Conservation (phyloP, 441 rosid genomes). For the Arabidopsis lyrata region DNA sequence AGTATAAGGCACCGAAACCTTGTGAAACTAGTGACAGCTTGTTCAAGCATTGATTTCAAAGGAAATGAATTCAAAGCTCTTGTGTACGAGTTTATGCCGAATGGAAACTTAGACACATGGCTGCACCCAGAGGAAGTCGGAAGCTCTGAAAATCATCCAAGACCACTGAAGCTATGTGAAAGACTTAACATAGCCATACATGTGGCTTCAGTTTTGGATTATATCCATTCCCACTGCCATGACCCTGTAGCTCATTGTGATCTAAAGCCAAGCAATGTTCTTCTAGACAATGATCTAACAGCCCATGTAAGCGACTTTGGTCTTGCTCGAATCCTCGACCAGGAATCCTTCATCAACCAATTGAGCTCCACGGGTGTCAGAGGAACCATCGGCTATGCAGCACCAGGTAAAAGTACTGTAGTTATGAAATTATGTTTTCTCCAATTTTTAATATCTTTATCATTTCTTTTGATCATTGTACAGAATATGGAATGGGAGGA, state of each 20-base stretch:
- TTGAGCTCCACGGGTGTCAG: constrained; percentile 41
- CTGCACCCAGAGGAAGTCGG: constrained; percentile 20
- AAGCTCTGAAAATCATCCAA: background rate
- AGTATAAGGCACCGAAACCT: constrained; percentile 44
- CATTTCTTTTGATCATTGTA: background rate
- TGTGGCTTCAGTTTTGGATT: constrained; percentile 48
- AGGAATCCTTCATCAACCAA: background rate
- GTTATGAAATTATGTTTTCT: background rate
- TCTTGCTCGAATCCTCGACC: constrained; percentile 35
- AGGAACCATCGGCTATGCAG: constrained; percentile 45
- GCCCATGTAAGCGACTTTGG: constrained; percentile 49
- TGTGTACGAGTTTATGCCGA: constrained; percentile 34
- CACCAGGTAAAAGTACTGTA: constrained; percentile 34
- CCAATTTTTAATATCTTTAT: background rate
- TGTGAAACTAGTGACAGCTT: constrained; percentile 35
- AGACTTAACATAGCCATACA: constrained; percentile 38
- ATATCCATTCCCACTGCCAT: constrained; percentile 37
- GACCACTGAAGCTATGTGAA: constrained; percentile 31
- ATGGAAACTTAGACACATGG: constrained; percentile 44
- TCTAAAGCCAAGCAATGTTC: constrained; percentile 49
- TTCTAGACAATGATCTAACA: constrained; percentile 41
- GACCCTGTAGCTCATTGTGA: constrained; percentile 42
- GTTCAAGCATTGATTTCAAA: constrained; percentile 39
- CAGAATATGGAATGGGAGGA: constrained; percentile 39
- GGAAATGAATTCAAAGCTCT: constrained; percentile 47